These are phyloP conservation scores for Phascolomyces articulosus DNA, from an alignment of 371 early-diverging fungal species.

Conservation along the genomic window DNA sequence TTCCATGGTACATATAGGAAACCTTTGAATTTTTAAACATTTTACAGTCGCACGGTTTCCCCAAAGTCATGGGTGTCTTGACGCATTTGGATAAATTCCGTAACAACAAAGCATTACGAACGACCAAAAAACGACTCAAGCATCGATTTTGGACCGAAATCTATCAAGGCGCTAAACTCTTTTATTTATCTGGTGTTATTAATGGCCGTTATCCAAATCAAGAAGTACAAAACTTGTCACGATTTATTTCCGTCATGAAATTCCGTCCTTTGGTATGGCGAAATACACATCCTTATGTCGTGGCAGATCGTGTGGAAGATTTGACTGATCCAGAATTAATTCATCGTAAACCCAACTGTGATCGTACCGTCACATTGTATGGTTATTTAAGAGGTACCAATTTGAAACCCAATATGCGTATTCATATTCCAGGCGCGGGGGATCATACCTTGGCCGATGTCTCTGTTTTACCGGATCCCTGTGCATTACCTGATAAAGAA, in stretches of 20 bases:
- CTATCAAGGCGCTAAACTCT: slow-evolving; percentile 96
- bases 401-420: slow-evolving; percentile 76
- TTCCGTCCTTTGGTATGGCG: slow-evolving; percentile 97
- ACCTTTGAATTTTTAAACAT: slow-evolving; percentile 99
- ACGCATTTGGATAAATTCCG: slow-evolving; percentile 95
- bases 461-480: slow-evolving; percentile 86
- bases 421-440: slow-evolving; percentile 96
- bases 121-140: slow-evolving; percentile 93
- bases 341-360: slow-evolving; percentile 79
- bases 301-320: slow-evolving; percentile 97
- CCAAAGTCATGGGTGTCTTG: slow-evolving; percentile 96
- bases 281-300: slow-evolving; percentile 93
- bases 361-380: slow-evolving; percentile 92
- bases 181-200: slow-evolving; percentile 94
- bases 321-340: slow-evolving; percentile 91
- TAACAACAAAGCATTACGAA: slow-evolving; percentile 86
- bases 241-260: slow-evolving; percentile 98
- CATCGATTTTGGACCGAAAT: slow-evolving; percentile 99
- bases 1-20: slow-evolving; percentile 57
- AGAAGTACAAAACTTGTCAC: slow-evolving; percentile 91
- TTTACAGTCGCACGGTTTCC: slow-evolving; percentile 97
- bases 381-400: slow-evolving; percentile 96
- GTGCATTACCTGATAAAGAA: slow-evolving; percentile 92
- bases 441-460: slow-evolving; percentile 83
- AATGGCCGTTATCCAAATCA: slow-evolving; percentile 91